These are phyloP conservation scores for Cercospora janseana DNA, from an alignment of 2,329 filamentous ascomycete species.

Conservation along the genomic window DNA sequence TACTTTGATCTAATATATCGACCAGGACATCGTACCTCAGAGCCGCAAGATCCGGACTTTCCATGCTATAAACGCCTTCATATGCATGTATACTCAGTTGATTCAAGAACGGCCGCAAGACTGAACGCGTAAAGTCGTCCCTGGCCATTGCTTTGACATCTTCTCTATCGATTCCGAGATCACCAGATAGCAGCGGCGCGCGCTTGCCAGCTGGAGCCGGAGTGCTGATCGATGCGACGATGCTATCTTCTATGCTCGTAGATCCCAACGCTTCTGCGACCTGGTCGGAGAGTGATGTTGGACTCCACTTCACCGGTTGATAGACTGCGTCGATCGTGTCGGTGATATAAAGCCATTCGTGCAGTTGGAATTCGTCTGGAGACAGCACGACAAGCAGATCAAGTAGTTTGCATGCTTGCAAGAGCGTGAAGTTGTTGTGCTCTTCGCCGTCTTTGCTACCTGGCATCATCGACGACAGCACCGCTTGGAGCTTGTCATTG, in stretches of 20 bases:
- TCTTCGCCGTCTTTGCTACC: constrained; percentile 66
- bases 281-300: constrained; percentile 78
- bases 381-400: constrained; percentile 82
- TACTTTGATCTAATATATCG: constrained; percentile 49
- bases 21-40: constrained; percentile 46
- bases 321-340: constrained; percentile 97
- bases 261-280: constrained; percentile 70
- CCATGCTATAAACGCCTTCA: constrained; percentile 88
- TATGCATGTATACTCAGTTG: constrained; percentile 91
- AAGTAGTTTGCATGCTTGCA: constrained; percentile 92
- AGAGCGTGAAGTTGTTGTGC: constrained; percentile 71
- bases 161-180: constrained; percentile 57
- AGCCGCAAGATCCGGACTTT: constrained; percentile 61
- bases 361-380: constrained; percentile 95
- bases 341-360: constrained; percentile 96
- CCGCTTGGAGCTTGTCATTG: constrained; percentile 78
- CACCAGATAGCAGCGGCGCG: constrained; percentile 48
- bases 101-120: constrained; percentile 84
- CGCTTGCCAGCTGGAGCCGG: constrained; percentile 14
- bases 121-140: constrained; percentile 67
- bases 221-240: not conserved
- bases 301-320: constrained; percentile 65
- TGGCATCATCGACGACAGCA: constrained; percentile 70
- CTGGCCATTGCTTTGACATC: constrained; percentile 55
- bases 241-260: constrained; percentile 34